Conservation (phyloP, 371 early-diverging fungal species). For the Syncephalastrum sp. region DNA sequence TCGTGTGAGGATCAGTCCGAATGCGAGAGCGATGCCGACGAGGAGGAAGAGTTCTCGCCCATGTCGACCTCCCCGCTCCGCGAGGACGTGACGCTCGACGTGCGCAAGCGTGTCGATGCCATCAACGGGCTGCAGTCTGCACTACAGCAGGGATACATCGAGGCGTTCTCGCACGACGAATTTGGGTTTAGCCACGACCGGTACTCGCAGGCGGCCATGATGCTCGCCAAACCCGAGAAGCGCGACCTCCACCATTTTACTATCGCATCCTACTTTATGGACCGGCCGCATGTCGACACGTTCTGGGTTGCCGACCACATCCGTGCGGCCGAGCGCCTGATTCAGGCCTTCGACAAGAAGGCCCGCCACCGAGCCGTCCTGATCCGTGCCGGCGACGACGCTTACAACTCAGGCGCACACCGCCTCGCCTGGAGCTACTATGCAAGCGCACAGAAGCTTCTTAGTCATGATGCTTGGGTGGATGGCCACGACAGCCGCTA, state of each 20-base stretch:
- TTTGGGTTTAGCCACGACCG: conserved; percentile 47
- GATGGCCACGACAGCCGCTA: conserved; percentile 41
- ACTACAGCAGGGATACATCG: conserved; percentile 46
- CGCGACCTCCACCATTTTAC: conserved; percentile 32
- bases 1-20: conserved; percentile 27
- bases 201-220: conserved; percentile 46
- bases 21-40: conserved; percentile 20
- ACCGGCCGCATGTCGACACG: conserved; percentile 28
- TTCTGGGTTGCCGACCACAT: conserved; percentile 72
- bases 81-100: conserved; percentile 13
- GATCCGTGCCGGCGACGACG: conserved; percentile 41
- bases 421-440: conserved; percentile 41
- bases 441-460: conserved; percentile 26
- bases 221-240: conserved; percentile 28
- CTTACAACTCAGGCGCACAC: conserved; percentile 44
- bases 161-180: conserved; percentile 37
- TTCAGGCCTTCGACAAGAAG: conserved; percentile 60
- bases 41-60: conserved; percentile 23
- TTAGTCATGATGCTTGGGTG: conserved; percentile 35
- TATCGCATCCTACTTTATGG: conserved; percentile 39
- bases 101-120: conserved; percentile 26
- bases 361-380: conserved; percentile 31
- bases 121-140: conserved; percentile 49
- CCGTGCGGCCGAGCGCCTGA: conserved; percentile 74
- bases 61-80: conserved; percentile 13